Evolutionary conservation across 176 grass and related monocot species (phyloP).

Genomic region (Cenchrus americanus): DNA sequence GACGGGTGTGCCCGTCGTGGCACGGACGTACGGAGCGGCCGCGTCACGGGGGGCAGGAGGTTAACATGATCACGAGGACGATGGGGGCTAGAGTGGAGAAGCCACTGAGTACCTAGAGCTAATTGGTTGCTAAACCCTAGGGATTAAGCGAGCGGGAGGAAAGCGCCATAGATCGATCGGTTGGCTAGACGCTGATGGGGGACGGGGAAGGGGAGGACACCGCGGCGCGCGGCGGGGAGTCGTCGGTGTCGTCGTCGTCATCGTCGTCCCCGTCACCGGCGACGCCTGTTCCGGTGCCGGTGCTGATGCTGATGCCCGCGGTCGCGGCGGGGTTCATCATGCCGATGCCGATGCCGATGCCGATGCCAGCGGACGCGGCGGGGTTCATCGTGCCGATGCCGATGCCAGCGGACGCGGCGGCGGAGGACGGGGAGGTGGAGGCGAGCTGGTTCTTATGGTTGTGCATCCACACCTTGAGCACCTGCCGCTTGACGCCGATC

Average conservation of each 20-base stretch:
- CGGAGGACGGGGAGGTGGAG: background rate
- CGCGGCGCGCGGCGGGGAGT: constrained; percentile 57
- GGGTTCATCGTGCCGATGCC: background rate
- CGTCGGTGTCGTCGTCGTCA: constrained; percentile 56
- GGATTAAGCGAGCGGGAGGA: background rate
- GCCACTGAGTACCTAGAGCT: background rate
- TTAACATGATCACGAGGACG: background rate
- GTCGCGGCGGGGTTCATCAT: background rate
- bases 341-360: background rate
- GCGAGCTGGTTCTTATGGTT: constrained; percentile 94
- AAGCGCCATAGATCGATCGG: too few relatives aligned
- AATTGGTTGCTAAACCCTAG: constrained; percentile 23
- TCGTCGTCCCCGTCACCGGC: background rate
- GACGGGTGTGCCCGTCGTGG: constrained; percentile 13
- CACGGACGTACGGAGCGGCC: constrained; percentile 34
- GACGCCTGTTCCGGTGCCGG: background rate
- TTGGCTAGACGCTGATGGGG: constrained; percentile 59
- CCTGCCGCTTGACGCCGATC: constrained; percentile 84
- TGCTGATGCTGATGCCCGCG: background rate
- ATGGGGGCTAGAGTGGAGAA: background rate
- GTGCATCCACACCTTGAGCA: constrained; percentile 99
- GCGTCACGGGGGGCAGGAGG: constrained; percentile 27
- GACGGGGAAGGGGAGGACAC: constrained; percentile 54
- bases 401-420: background rate
- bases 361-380: background rate